A percentile compares a stretch with the other conserved stretches of the same genome.
phyloP scores from a whole-genome alignment of 163 green algal genomes.

The Coccomyxa subellipsoidea region DNA sequence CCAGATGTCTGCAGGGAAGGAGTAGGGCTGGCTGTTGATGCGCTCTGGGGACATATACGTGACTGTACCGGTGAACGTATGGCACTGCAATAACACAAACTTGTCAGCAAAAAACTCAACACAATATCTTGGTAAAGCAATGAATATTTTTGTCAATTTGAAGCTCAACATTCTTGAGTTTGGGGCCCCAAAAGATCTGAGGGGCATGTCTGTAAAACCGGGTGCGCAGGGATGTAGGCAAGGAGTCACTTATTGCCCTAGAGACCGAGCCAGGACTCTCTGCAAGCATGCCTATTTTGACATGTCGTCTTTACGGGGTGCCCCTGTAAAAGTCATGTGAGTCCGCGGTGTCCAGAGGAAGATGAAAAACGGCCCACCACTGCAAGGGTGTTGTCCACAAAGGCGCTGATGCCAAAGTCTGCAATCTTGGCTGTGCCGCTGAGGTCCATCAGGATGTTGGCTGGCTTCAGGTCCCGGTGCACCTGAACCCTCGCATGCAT shows the following conservation, averaged over 20 bases:
- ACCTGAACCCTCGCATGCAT: no score
- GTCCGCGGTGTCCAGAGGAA: no score
- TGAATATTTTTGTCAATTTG: no score
- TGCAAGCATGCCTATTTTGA: not conserved
- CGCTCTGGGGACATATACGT: constrained; percentile 97
- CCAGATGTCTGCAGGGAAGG: constrained; percentile 91
- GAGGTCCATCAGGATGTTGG: constrained; percentile 87
- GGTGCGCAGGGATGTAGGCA: no score
- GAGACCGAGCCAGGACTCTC: no score
- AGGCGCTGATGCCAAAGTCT: constrained; percentile 94
- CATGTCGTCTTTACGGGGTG: not conserved
- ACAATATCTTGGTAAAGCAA: no score
- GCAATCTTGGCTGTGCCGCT: constrained; percentile 83
- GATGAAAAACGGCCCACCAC: constrained; percentile 45
- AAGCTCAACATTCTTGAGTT: no score
- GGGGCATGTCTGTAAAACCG: no score
- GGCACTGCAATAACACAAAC: constrained; percentile 64
- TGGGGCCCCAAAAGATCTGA: no score
- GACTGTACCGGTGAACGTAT: constrained; percentile 92
- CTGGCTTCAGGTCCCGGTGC: constrained; percentile 94
- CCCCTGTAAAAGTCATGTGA: not conserved
- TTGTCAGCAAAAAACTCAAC: no score
- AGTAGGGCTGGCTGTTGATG: constrained; percentile 87
- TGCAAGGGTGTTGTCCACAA: constrained; percentile 85
- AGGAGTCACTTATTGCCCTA: no score